phyloP scores from a whole-genome alignment of 768 basidiomycete genomes.

The Roridomyces roridus region DNA sequence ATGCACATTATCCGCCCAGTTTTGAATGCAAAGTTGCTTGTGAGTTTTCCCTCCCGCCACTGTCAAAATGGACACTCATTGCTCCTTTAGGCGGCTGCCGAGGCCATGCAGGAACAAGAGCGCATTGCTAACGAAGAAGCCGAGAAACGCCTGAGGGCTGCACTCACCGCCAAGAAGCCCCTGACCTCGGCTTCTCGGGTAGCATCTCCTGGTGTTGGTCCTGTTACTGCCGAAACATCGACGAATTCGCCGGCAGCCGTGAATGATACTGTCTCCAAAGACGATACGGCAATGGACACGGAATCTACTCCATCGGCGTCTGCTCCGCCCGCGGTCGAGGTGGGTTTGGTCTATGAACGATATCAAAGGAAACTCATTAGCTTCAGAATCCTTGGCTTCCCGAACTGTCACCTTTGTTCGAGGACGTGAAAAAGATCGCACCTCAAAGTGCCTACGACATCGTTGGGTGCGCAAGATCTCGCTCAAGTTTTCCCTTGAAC shows the following conservation, averaged over 20 bases:
- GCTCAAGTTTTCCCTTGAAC: background rate
- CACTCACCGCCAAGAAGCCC: slow-evolving; percentile 80
- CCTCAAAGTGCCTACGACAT: slow-evolving; percentile 67
- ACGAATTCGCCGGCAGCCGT: slow-evolving; percentile 28
- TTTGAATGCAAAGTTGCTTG: slow-evolving; percentile 66
- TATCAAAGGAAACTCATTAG: background rate
- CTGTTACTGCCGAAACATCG: slow-evolving; percentile 31
- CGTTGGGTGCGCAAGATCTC: slow-evolving; percentile 59
- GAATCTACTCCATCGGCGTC: slow-evolving; percentile 41
- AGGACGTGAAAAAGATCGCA: slow-evolving; percentile 75
- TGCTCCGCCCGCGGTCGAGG: slow-evolving; percentile 42
- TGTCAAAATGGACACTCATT: background rate
- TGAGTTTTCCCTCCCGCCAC: slow-evolving; percentile 36
- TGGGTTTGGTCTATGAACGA: slow-evolving; percentile 22
- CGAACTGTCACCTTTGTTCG: slow-evolving; percentile 73
- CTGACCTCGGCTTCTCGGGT: slow-evolving; percentile 58
- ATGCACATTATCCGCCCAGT: slow-evolving; percentile 95
- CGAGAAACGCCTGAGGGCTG: slow-evolving; percentile 82
- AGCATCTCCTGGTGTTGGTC: slow-evolving; percentile 61
- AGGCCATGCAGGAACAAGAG: slow-evolving; percentile 73
- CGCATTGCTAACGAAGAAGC: slow-evolving; percentile 74
- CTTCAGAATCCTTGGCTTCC: slow-evolving; percentile 80
- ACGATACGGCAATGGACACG: slow-evolving; percentile 61
- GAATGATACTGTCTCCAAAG: slow-evolving; percentile 32
- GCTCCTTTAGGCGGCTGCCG: slow-evolving; percentile 56